These are phyloP conservation scores for Sphagnum tenellum DNA, from an alignment of 225 moss, liverwort and hornwort species.

Conservation along the genomic window DNA sequence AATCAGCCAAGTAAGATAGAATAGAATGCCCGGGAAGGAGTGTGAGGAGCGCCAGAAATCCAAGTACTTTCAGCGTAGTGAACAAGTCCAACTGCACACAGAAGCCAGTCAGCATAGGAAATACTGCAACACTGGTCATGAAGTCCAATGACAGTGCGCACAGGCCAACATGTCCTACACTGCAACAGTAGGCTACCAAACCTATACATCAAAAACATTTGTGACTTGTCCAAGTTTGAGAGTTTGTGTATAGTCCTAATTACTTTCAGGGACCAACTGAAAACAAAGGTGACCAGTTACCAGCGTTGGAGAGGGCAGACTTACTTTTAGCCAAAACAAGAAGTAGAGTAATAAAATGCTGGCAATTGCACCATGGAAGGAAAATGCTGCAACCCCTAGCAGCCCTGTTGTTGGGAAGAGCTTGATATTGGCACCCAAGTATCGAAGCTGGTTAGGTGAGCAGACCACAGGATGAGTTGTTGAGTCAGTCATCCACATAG, in stretches of 20 bases:
- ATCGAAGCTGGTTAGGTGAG: constrained; percentile 19
- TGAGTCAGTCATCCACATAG: too few species aligned
- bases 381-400: constrained; percentile 46
- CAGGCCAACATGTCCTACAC: too few species aligned
- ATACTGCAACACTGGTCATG: too few species aligned
- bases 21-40: constrained; percentile 73
- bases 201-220: too few species aligned
- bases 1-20: constrained; percentile 74
- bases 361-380: constrained; percentile 75
- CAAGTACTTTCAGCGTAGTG: constrained; percentile 60
- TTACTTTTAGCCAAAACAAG: constrained; percentile 82
- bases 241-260: too few species aligned
- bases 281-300: too few species aligned
- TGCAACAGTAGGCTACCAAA: too few species aligned
- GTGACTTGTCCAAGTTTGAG: too few species aligned
- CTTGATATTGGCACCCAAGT: constrained; percentile 63
- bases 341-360: constrained; percentile 61
- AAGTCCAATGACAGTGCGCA: too few species aligned
- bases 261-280: too few species aligned
- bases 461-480: too few species aligned
- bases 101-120: too few species aligned
- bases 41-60: constrained; percentile 66
- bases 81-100: constrained; percentile 62
- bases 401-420: constrained; percentile 60
- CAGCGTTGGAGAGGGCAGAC: neutral